phyloP scores from a whole-genome alignment of 1,284 basidiomycete genomes.

The Irpex sp. region DNA sequence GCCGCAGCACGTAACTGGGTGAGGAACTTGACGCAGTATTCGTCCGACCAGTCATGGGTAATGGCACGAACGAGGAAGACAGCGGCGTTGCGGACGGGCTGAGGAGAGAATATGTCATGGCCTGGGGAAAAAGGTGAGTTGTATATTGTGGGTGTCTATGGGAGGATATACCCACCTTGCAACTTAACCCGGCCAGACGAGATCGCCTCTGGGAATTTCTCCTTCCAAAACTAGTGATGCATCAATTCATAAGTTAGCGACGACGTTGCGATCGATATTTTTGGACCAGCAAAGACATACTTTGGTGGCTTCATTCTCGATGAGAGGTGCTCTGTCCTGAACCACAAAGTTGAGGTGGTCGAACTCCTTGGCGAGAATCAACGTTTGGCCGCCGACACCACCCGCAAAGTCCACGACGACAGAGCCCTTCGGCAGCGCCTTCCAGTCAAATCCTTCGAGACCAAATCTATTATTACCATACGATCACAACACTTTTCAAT shows the following conservation, averaged over 20 bases:
- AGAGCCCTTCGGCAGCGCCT: background rate
- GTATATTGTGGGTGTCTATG: background rate
- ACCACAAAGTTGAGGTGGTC: conserved; percentile 4
- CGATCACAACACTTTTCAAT: background rate
- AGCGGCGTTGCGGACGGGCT: conserved; percentile 15
- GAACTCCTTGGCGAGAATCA: background rate
- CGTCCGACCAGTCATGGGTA: conserved; percentile 28
- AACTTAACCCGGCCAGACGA: conserved; percentile 3
- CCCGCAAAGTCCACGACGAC: conserved; percentile 4
- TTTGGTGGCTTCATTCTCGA: conserved; percentile 4
- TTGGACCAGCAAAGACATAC: background rate
- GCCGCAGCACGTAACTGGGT: conserved; percentile 21
- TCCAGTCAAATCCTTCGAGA: conserved; percentile 2
- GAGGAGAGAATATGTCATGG: conserved; percentile 23
- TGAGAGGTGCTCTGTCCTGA: conserved; percentile 6
- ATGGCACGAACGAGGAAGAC: conserved; percentile 27
- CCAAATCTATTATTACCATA: background rate
- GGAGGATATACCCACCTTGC: background rate
- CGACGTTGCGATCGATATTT: background rate
- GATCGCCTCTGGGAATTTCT: background rate
- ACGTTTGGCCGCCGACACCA: background rate
- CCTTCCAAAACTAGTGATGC: background rate
- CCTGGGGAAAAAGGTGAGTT: background rate
- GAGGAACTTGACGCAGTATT: conserved; percentile 22
- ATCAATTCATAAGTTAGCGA: background rate